phyloP scores from a whole-genome alignment of 148 eudicot species.

The Salicornia ramosissima region DNA sequence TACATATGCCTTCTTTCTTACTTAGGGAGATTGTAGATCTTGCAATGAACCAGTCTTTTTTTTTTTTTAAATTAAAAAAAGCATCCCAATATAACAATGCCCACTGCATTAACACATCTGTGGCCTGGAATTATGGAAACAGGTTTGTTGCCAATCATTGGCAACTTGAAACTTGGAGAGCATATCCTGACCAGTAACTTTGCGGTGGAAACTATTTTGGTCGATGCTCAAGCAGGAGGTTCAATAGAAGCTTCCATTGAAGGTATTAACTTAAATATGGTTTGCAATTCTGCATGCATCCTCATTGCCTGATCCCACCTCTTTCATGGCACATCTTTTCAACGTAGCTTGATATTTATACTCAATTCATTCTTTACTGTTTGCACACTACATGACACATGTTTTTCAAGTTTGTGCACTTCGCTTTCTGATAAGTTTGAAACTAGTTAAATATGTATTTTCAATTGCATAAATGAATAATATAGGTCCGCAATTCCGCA shows the following conservation, averaged over 20 bases:
- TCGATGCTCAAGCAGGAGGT: constrained; percentile 35
- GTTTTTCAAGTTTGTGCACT: not conserved
- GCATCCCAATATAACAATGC: constrained; percentile 2
- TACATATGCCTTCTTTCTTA: not conserved
- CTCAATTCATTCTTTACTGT: not conserved
- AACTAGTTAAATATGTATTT: not conserved
- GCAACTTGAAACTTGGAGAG: constrained; percentile 46
- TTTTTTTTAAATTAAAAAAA: not conserved
- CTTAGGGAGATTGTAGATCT: not conserved
- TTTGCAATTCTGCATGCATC: constrained; percentile 7
- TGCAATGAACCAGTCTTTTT: not conserved
- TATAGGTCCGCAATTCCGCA: not conserved
- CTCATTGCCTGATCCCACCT: not conserved
- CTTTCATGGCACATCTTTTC: not conserved
- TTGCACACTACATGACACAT: not conserved
- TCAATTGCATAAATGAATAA: not conserved
- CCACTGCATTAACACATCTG: constrained; percentile 2
- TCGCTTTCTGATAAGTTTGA: not conserved
- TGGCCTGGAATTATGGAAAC: constrained; percentile 16
- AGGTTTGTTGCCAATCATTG: constrained; percentile 86
- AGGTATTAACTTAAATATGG: constrained; percentile 39
- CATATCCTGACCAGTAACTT: constrained; percentile 41
- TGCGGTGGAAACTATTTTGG: constrained; percentile 32
- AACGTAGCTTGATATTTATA: not conserved
- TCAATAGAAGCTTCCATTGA: constrained; percentile 64